Percentiles rank a stretch among this genome's conserved stretches.
These are phyloP conservation scores for Boletus rubroflammeus DNA, from an alignment of 768 basidiomycete genomes.

Conservation along the genomic window DNA sequence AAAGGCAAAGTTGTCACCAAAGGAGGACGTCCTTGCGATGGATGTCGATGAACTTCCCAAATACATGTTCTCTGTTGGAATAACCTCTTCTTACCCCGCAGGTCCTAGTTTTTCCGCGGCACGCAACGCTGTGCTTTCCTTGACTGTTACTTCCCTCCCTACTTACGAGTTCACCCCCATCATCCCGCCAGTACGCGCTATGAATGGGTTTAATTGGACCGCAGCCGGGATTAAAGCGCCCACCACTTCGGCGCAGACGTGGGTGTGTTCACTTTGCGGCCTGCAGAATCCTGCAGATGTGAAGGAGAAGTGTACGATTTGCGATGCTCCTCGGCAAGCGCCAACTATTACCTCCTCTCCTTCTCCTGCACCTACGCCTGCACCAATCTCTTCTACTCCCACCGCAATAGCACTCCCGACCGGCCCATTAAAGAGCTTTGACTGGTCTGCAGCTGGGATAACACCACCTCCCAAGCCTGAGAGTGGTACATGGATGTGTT, in stretches of 20 bases:
- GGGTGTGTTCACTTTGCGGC: slow-evolving; percentile 58
- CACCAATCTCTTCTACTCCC: not conserved
- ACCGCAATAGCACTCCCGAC: not conserved
- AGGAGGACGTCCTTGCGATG: slow-evolving; percentile 29
- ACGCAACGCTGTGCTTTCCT: slow-evolving; percentile 37
- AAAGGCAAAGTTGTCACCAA: slow-evolving; percentile 26
- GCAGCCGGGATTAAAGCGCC: slow-evolving; percentile 58
- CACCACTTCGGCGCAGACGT: slow-evolving; percentile 29
- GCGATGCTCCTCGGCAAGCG: slow-evolving; percentile 37
- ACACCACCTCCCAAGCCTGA: slow-evolving; percentile 23
- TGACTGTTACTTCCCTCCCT: slow-evolving; percentile 46
- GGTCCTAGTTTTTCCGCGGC: slow-evolving; percentile 22
- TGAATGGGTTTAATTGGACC: slow-evolving; percentile 55
- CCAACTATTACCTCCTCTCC: slow-evolving; percentile 14
- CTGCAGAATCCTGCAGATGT: slow-evolving; percentile 36
- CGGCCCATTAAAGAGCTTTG: slow-evolving; percentile 26
- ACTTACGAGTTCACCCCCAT: slow-evolving; percentile 33
- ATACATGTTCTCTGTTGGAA: slow-evolving; percentile 28
- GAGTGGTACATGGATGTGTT: slow-evolving; percentile 38
- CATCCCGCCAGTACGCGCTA: slow-evolving; percentile 17
- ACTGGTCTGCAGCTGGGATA: slow-evolving; percentile 40
- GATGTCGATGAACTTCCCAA: slow-evolving; percentile 33
- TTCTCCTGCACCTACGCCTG: not conserved
- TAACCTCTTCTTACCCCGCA: slow-evolving; percentile 12
- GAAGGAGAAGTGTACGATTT: slow-evolving; percentile 43